Evolutionary conservation across 306 rosid genomes (phyloP), one percentile per base, ranked within the genome.

Genomic region (Trifolium pratense): DNA sequence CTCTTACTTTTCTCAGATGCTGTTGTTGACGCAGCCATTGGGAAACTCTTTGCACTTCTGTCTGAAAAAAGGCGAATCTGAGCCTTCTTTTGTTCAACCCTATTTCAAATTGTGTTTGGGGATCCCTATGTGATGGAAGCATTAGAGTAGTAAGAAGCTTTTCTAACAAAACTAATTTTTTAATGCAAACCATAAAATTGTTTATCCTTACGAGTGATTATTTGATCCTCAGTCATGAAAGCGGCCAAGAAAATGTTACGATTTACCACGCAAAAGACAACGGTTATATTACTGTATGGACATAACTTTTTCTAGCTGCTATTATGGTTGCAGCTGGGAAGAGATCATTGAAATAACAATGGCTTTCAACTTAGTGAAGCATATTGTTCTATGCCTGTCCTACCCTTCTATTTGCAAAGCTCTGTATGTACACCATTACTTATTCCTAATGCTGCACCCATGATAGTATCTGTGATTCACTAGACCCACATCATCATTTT

Each of bases 1-100:
- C 45, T 51, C n/a, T 1, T 52, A 23, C 16, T 71, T 20, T 51
- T 5, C 62, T 18, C 42, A 42, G 68, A 64, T 63, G 61, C n/a
- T 18, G 53, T 58, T 63, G 40, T 42, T 55, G 55, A 43, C 48
- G 78, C 82, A 78, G 61, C 82, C 65, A 3, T 58, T 25, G 39
- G 36, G 36, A 58, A 26, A 9, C 39, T 58, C 64, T 58, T 58
- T n/a, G 0, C 64, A 25, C 64, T 58, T 58, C 4, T 26, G 65
- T 57, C 36, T 57, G 63, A 25, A 7, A 55, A 57, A 57, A 57
- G 63, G 36, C 36, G 63, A 57, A 57, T 57, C 63, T 57, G 63
- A 57, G 63, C 63, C 34, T 57, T 57, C 16, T 23, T 5, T 25
- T 25, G 5, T 25, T 25, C 36, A 25, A 2, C 16, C 63, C 34